Conservation (phyloP, 2,329 filamentous ascomycete genomes). For the Colletotrichum plurivorum region DNA sequence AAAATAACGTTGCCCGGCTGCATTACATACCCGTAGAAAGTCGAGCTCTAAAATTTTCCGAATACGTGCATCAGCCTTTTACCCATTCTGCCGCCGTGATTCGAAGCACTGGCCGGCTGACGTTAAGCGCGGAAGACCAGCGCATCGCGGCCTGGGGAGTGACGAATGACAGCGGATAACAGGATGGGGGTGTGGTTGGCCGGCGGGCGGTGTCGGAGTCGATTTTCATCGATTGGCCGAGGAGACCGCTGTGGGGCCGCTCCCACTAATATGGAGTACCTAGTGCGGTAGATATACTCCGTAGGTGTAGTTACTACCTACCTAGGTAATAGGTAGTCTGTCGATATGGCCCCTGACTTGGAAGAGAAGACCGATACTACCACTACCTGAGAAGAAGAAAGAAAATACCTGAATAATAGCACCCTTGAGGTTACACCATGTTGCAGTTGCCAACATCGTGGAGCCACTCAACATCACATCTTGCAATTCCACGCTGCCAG, state of each 20-base stretch:
- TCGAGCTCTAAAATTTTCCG: slow-evolving; percentile 16
- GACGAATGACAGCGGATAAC: slow-evolving; percentile 4
- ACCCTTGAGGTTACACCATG: slow-evolving; percentile 14
- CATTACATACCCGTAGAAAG: background rate
- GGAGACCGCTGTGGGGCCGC: background rate
- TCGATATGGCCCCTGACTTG: too few species aligned
- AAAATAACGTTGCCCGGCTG: background rate
- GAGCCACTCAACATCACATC: slow-evolving; percentile 16
- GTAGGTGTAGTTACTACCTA: too few species aligned
- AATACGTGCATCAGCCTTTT: slow-evolving; percentile 30
- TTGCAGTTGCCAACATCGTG: background rate
- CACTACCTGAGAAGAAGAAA: too few species aligned
- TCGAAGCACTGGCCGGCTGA: slow-evolving; percentile 23
- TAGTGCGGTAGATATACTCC: too few species aligned
- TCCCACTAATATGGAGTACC: too few species aligned
- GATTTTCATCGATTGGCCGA: slow-evolving; percentile 24
- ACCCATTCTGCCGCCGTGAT: slow-evolving; percentile 12
- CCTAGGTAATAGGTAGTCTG: too few species aligned
- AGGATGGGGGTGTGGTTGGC: slow-evolving; percentile 23
- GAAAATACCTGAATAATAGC: too few species aligned
- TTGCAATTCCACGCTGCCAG: slow-evolving; percentile 11
- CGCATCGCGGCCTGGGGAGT: slow-evolving; percentile 19
- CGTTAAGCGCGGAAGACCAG: slow-evolving; percentile 34
- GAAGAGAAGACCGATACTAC: too few species aligned
- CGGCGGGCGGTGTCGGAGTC: too few species aligned